Base-by-base conservation (phyloP, 768 basidiomycete species). In the Rhodosporidiobolus odoratus region DNA sequence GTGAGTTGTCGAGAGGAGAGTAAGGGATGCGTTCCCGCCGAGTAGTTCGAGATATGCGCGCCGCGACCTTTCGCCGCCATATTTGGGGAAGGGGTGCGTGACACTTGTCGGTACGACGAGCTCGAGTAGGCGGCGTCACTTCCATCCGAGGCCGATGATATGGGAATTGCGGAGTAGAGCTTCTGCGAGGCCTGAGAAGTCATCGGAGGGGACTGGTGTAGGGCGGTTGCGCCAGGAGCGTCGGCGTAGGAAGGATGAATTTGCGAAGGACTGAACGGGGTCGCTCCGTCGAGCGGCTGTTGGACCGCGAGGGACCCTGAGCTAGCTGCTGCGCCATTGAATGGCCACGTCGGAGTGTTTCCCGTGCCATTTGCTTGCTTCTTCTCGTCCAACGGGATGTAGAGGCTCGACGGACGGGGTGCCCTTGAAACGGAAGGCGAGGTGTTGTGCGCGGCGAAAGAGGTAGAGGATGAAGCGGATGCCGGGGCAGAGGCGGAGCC, bases 161-260 rank as follows among this genome's bases (percentile, higher is more conserved):
- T 41, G 41, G 66, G 58, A 32, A 72, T 67, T 13, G 65, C 50
- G 21, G 65, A 67, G 45, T 68, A 60, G 27, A 71, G 57, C 25
- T 64, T 45, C 8, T 63, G 65, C 17, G 65, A 52, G 48, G 59
- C 35, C 5, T 47, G n/a, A 3, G 41, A 32, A 13, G 62, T 23
- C 10, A 34, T 15, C 17, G 60, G 43, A 15, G 61, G 57, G 32
- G 48, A 53, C 48, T 41, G 38, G 43, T 57, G 54, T n/a, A 65
- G 34, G 9, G 52, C 40, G 2, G 57, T 13, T 0, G 61, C 47
- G 30, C 35, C 19, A 21, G 62, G 54, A 2, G 47, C 13, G 25
- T 67, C 69, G 57, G 66, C 65, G 60, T 71, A 74, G 6, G 69
- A 68, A 25, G 73, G 73, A 57, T 74, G 66, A 48, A 74, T 74